Percentiles rank a stretch among this genome's conserved stretches.
phyloP scores from a whole-genome alignment of 2,329 filamentous ascomycete species.

The Cordyceps cateniannulata region DNA sequence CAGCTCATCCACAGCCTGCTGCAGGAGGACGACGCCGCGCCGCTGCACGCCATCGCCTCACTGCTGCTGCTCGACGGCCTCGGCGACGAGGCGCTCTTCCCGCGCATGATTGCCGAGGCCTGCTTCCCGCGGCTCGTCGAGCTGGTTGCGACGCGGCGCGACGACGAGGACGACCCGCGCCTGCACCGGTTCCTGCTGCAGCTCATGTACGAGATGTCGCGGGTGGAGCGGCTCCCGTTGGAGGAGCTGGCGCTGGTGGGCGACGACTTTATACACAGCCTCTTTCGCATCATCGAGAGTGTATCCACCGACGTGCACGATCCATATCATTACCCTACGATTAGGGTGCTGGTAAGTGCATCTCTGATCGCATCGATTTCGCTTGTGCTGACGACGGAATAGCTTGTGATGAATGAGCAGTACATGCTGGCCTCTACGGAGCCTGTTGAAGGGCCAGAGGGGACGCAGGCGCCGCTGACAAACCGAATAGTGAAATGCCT shows the following conservation, averaged over 20 bases:
- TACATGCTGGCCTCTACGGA: constrained; percentile 75
- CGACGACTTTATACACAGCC: constrained; percentile 75
- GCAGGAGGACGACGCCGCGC: constrained; percentile 76
- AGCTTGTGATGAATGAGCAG: constrained; percentile 96
- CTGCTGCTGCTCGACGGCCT: constrained; percentile 85
- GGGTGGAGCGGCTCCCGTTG: constrained; percentile 73
- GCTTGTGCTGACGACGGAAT: constrained; percentile 17
- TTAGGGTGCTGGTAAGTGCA: constrained; percentile 72
- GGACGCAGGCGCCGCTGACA: constrained; percentile 52
- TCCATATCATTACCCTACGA: constrained; percentile 92
- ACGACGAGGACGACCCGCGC: constrained; percentile 55
- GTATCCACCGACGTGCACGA: constrained; percentile 82
- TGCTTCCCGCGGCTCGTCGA: constrained; percentile 80
- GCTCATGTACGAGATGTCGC: constrained; percentile 91
- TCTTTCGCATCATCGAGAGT: constrained; percentile 83
- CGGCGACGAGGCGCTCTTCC: constrained; percentile 69
- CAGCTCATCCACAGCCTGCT: constrained; percentile 90
- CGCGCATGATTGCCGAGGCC: constrained; percentile 79
- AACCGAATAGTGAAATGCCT: constrained; percentile 92
- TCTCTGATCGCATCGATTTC: neutral
- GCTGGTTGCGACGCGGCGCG: constrained; percentile 61
- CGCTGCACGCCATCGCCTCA: constrained; percentile 75
- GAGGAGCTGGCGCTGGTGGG: constrained; percentile 71
- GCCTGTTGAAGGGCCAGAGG: constrained; percentile 25
- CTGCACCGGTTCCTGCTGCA: constrained; percentile 80